These are phyloP conservation scores for Onygenales sp. DNA, from an alignment of 2,329 filamentous ascomycete genomes.

Conservation along the genomic window DNA sequence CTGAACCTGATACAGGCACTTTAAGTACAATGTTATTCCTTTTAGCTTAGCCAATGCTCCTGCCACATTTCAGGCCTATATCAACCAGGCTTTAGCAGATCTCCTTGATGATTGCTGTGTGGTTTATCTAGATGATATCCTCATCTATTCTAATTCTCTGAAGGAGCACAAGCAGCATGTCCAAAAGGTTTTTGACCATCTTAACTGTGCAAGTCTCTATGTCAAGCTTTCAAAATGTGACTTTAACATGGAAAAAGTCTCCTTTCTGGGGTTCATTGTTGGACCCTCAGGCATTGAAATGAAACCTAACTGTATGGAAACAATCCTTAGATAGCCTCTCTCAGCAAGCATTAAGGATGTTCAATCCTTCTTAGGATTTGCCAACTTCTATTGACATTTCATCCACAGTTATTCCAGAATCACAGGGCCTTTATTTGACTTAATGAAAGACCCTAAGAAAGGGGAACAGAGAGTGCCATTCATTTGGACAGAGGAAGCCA, in stretches of 20 bases:
- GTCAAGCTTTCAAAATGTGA: conserved; percentile 9
- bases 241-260: conserved; percentile 1
- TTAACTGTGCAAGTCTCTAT: not conserved
- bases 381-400: conserved; percentile 9
- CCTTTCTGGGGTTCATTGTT: conserved; percentile 1
- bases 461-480: not conserved
- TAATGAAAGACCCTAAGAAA: conserved; percentile 9
- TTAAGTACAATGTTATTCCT: too few species aligned
- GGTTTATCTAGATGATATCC: too few species aligned
- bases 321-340: conserved; percentile 14
- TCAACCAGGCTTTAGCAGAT: too few species aligned
- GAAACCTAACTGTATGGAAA: conserved; percentile 11
- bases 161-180: too few species aligned
- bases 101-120: too few species aligned
- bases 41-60: too few species aligned
- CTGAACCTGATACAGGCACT: not conserved
- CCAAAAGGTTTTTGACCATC: not conserved
- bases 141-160: too few species aligned
- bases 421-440: conserved; percentile 8
- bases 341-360: conserved; percentile 15
- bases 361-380: conserved; percentile 22
- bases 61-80: too few species aligned
- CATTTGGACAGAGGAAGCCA: conserved; percentile 7
- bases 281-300: conserved; percentile 9
- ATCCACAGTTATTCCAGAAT: conserved; percentile 16